These are phyloP conservation scores for Ocimum tenuiflorum DNA, from an alignment of 257 asterid genomes.

Conservation along the genomic window DNA sequence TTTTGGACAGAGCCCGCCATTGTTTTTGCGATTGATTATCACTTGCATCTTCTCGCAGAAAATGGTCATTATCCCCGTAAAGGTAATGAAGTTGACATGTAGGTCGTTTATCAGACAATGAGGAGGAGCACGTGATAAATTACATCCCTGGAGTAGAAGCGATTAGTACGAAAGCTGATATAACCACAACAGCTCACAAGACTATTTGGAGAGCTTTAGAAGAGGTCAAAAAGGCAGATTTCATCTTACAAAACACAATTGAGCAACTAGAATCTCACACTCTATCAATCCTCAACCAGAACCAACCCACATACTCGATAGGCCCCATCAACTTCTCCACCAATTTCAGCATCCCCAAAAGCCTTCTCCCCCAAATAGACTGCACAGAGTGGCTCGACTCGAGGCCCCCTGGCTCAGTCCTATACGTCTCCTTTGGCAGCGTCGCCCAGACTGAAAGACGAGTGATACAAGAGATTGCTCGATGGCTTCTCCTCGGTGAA, in stretches of 20 bases:
- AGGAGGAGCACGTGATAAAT: conserved; percentile 28
- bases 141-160: conserved; percentile 56
- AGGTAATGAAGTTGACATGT: too few species aligned
- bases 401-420: conserved; percentile 41
- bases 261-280: conserved; percentile 50
- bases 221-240: conserved; percentile 43
- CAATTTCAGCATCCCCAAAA: conserved; percentile 15
- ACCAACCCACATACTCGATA: conserved; percentile 34
- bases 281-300: conserved; percentile 24
- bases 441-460: conserved; percentile 30
- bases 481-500: conserved; percentile 37
- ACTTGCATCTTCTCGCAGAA: too few species aligned
- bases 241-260: conserved; percentile 48
- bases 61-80: too few species aligned
- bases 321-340: conserved; percentile 31
- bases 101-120: conserved; percentile 20
- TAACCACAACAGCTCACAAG: conserved; percentile 21
- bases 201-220: conserved; percentile 32
- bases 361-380: conserved; percentile 31
- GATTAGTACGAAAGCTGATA: conserved; percentile 28
- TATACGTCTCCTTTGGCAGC: conserved; percentile 68
- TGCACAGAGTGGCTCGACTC: conserved; percentile 46
- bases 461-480: conserved; percentile 43
- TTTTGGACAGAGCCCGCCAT: too few species aligned
- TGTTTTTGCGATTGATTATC: too few species aligned